phyloP scores from a whole-genome alignment of 2,329 filamentous ascomycete genomes.

The Epichloe uncinata region DNA sequence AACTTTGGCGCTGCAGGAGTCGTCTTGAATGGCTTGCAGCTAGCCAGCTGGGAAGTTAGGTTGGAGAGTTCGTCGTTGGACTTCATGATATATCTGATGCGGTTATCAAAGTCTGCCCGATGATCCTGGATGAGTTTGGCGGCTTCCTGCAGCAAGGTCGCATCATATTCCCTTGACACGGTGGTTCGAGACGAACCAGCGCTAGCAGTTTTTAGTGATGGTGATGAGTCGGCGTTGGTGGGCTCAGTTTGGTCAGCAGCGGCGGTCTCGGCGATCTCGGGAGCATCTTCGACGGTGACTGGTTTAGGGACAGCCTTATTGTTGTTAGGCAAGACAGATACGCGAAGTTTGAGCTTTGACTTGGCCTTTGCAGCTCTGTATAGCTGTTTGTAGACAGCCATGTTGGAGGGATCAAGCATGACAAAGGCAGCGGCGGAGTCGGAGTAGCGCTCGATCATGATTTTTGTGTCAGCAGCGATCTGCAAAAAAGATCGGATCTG shows the following conservation, averaged over 20 bases:
- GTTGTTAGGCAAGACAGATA: constrained; percentile 33
- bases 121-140: constrained; percentile 13
- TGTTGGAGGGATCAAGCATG: constrained; percentile 62
- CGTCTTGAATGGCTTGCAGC: neutral
- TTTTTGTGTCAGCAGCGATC: constrained; percentile 24
- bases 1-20: neutral
- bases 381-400: constrained; percentile 87
- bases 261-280: constrained; percentile 24
- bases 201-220: constrained; percentile 2
- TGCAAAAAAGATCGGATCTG: constrained; percentile 25
- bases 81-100: constrained; percentile 15
- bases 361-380: constrained; percentile 96
- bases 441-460: constrained; percentile 79
- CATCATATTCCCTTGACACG: constrained; percentile 16
- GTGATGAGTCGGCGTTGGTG: constrained; percentile 8
- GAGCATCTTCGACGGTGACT: constrained; percentile 38
- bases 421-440: constrained; percentile 80
- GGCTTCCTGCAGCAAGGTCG: constrained; percentile 14
- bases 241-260: neutral
- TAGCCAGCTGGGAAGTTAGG: constrained; percentile 3
- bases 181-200: constrained; percentile 8
- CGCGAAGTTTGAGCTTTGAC: constrained; percentile 84
- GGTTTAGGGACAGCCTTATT: constrained; percentile 23
- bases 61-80: constrained; percentile 8
- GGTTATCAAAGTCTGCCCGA: constrained; percentile 15